These are phyloP conservation scores for Proliferodiscus dingleyae DNA, from an alignment of 2,329 filamentous ascomycete species.

Conservation along the genomic window DNA sequence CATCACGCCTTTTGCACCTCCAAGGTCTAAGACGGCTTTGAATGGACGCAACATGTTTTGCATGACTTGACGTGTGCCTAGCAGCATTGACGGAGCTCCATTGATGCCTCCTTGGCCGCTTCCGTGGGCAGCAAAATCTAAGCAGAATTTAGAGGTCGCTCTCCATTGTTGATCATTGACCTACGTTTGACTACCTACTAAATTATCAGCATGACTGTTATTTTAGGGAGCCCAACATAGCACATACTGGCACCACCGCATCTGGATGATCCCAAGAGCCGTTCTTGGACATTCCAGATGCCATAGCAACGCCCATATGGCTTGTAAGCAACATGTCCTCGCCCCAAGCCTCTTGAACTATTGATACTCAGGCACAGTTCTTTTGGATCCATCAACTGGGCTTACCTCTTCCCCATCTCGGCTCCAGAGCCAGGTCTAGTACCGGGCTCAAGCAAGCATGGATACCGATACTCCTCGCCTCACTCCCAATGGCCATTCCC, in stretches of 20 bases:
- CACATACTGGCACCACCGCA: constrained; percentile 35
- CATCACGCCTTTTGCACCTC: constrained; percentile 40
- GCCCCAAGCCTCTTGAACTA: constrained; percentile 39
- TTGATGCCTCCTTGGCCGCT: constrained; percentile 39
- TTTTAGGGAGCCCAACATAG: neutral
- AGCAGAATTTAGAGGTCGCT: neutral
- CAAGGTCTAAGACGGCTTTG: constrained; percentile 39
- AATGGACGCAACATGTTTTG: constrained; percentile 40
- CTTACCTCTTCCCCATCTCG: constrained; percentile 37
- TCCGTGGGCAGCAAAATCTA: constrained; percentile 40
- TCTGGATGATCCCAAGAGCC: constrained; percentile 38
- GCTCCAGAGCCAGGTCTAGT: constrained; percentile 40
- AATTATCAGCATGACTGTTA: neutral
- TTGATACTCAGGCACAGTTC: neutral
- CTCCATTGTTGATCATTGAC: neutral
- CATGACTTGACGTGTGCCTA: constrained; percentile 39
- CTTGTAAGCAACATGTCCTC: constrained; percentile 42
- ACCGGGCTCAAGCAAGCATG: constrained; percentile 42
- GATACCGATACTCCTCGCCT: constrained; percentile 41
- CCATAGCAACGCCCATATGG: constrained; percentile 41
- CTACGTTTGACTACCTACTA: constrained; percentile 36
- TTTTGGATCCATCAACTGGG: constrained; percentile 1
- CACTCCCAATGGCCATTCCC: constrained; percentile 38
- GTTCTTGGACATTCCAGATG: constrained; percentile 41
- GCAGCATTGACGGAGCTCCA: constrained; percentile 40